Base-by-base conservation (phyloP, 768 basidiomycete species). In the Pholiota conissans region DNA sequence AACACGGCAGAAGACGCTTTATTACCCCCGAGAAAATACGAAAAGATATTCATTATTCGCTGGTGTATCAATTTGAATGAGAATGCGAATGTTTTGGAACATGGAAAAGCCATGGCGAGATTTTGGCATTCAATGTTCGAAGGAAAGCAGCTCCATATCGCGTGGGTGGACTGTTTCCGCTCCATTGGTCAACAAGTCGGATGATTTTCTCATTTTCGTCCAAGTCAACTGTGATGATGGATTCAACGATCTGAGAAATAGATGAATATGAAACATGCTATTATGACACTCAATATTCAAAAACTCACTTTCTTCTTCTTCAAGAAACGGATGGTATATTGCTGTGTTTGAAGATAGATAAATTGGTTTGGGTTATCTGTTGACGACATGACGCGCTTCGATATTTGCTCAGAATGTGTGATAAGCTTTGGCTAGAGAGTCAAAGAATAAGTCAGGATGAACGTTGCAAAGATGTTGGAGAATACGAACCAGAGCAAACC, bases 151-250 rank as follows among this genome's bases (percentile, higher is more conserved):
- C 71, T 22, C 81, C 83, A 65, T 76, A 82, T 58, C 76, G 70
- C 1, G 73, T 75, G 16, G 85, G 81, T 22, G 79, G 71, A 16
- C 81, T 78, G 42, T 80, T 74, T 24, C 87, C 87, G 37, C 78
- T 69, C 82, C 86, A 84, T 62, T 84, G 80, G 58, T 89, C 85
- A 30, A 81, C 74, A 57, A 89, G 67, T 28, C 75, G 75, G 4
- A 78, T 69, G 49, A 90, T 87, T 72, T 79, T 85, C 57, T 85
- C 80, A 46, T 86, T 71, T 3, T 85, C 84, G 64, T 89, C 86
- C 52, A 90, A 69, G 59, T 89, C 85, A 4, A 89, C 81, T 8
- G 79, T 67, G 22, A 89, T 74, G 32, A 89, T 76, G 1, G 87
- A 90, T 35, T 83, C 76, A 28, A 88, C 72, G 8, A 74, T 65